Conservation (phyloP, 108 stramenopile species). For the Pseudonitzschia pungens region DNA sequence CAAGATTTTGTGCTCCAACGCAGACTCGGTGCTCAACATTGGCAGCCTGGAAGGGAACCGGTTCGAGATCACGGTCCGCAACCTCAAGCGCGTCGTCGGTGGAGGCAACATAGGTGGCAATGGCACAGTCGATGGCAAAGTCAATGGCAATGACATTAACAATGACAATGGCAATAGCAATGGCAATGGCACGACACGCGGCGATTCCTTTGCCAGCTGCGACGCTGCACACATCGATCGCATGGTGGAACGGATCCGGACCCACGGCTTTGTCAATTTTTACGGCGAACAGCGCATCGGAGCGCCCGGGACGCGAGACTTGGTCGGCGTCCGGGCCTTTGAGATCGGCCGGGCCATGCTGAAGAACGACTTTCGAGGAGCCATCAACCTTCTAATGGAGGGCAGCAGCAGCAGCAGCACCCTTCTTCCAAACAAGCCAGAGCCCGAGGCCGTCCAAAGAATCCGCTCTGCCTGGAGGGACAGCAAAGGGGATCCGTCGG, state of each 20-base stretch:
- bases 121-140: too few species aligned
- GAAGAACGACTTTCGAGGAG: conserved; percentile 49
- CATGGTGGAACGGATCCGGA: conserved; percentile 54
- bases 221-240: conserved; percentile 45
- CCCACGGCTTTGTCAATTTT: conserved; percentile 82
- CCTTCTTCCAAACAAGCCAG: too few species aligned
- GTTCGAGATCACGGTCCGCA: conserved; percentile 64
- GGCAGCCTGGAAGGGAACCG: conserved; percentile 70
- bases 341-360: conserved; percentile 84
- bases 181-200: not conserved
- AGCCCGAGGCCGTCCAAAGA: conserved; percentile 40
- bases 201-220: conserved; percentile 47
- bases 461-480: conserved; percentile 65
- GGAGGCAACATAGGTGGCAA: not conserved
- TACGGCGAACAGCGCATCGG: conserved; percentile 89
- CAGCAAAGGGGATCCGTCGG: conserved; percentile 49
- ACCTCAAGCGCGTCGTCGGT: conserved; percentile 50
- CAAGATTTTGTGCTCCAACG: conserved; percentile 28
- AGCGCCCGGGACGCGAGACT: conserved; percentile 45
- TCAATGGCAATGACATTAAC: not conserved
- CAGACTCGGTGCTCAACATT: conserved; percentile 36
- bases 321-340: conserved; percentile 73
- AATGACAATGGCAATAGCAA: not conserved
- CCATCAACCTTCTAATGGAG: conserved; percentile 74
- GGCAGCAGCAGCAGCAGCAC: conserved; percentile 20